Evolutionary conservation across 331 rosid genomes (phyloP).

Genomic region (Rhamnella rubrinervis): DNA sequence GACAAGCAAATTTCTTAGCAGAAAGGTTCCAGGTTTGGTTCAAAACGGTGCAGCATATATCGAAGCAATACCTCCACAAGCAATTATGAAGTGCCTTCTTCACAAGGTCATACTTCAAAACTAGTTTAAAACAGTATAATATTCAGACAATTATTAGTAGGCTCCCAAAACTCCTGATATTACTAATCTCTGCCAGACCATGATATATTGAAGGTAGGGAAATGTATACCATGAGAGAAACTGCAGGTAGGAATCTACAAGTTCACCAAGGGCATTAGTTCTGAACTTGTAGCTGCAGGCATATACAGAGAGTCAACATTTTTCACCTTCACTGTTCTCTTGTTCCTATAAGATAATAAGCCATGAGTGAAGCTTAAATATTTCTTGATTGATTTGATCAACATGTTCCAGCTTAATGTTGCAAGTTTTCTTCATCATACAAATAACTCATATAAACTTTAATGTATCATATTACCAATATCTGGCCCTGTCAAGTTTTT

Average conservation of each 20-base stretch:
- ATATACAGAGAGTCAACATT: background rate
- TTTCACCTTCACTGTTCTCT: background rate
- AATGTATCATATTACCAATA: background rate
- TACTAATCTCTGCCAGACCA: background rate
- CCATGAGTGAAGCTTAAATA: background rate
- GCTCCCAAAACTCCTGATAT: background rate
- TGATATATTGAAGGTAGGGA: background rate
- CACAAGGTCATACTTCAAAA: conserved; percentile 3
- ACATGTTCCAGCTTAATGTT: background rate
- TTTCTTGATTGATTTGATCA: background rate
- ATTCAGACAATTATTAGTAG: background rate
- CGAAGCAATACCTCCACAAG: background rate
- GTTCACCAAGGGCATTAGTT: background rate
- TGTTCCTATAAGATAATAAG: background rate
- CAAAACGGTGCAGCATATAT: background rate
- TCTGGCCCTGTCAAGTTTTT: background rate
- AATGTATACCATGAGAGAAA: background rate
- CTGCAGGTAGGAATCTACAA: background rate
- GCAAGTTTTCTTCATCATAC: background rate
- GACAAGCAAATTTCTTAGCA: background rate
- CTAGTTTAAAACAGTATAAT: background rate
- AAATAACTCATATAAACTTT: background rate
- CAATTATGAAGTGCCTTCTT: background rate
- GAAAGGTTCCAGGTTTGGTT: background rate
- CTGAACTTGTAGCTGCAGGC: background rate